phyloP scores from a whole-genome alignment of 169 alveolate genomes.

The Babesia caballi region DNA sequence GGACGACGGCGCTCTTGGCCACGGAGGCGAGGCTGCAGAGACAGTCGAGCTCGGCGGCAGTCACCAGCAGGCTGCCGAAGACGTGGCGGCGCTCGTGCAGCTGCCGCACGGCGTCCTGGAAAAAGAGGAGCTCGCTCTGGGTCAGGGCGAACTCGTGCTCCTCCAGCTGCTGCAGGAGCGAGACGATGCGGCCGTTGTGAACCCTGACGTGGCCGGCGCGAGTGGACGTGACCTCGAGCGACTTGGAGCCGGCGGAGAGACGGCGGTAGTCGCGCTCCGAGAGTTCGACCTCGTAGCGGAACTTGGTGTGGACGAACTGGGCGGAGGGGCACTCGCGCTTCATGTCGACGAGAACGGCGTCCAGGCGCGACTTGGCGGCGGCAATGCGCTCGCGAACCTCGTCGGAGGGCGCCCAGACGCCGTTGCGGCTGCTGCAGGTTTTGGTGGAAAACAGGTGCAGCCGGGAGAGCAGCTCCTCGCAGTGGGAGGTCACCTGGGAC shows the following conservation, averaged over 20 bases:
- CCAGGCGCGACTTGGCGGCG: constrained; percentile 22
- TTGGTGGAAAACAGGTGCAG: constrained; percentile 61
- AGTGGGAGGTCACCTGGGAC: constrained; percentile 67
- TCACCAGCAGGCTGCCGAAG: constrained; percentile 71
- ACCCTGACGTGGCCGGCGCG: constrained; percentile 89
- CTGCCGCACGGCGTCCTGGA: constrained; percentile 29
- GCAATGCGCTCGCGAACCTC: constrained; percentile 45
- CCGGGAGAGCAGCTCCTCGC: constrained; percentile 52
- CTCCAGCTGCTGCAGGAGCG: constrained; percentile 35
- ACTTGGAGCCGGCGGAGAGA: not conserved
- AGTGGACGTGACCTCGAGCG: constrained; percentile 90
- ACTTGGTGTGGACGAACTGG: constrained; percentile 80
- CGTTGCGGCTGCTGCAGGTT: constrained; percentile 65
- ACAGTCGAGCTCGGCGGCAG: constrained; percentile 90
- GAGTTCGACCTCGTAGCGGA: constrained; percentile 88
- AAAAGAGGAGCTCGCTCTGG: constrained; percentile 76
- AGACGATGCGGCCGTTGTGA: constrained; percentile 73
- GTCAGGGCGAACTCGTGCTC: constrained; percentile 71
- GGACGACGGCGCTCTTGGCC: constrained; percentile 38
- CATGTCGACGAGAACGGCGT: constrained; percentile 48
- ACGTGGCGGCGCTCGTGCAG: constrained; percentile 32
- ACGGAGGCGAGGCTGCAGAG: constrained; percentile 83
- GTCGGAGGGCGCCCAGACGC: constrained; percentile 68
- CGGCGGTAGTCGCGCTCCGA: constrained; percentile 77
- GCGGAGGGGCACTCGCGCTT: constrained; percentile 32